phyloP scores from a whole-genome alignment of 306 rosid species.

The Arachis stenosperma region DNA sequence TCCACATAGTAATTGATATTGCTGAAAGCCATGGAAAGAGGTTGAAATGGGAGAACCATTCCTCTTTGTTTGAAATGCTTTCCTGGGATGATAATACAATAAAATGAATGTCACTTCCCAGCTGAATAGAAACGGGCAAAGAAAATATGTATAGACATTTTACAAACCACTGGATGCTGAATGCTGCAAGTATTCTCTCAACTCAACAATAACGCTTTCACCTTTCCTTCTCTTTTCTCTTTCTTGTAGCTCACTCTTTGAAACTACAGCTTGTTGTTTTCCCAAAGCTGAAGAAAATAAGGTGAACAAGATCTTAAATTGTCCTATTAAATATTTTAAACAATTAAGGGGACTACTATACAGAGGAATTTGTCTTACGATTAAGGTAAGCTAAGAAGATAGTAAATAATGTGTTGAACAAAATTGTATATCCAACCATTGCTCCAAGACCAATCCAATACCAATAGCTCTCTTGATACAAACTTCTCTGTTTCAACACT shows the following conservation, averaged over 20 bases:
- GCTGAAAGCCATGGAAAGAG: slow-evolving; percentile 90
- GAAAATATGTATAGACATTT: not conserved
- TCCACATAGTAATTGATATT: slow-evolving; percentile 91
- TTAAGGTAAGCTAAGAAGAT: slow-evolving; percentile 86
- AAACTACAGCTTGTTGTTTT: slow-evolving; percentile 85
- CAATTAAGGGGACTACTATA: slow-evolving; percentile 29
- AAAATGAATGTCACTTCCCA: slow-evolving; percentile 27
- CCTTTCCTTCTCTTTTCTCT: slow-evolving; percentile 88
- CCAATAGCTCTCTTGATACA: slow-evolving; percentile 88
- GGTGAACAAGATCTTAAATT: slow-evolving; percentile 17
- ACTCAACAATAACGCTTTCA: slow-evolving; percentile 72
- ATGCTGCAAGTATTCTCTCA: slow-evolving; percentile 87
- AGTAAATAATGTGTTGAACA: slow-evolving; percentile 83
- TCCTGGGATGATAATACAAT: slow-evolving; percentile 57
- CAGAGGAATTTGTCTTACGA: slow-evolving; percentile 67
- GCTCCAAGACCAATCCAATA: slow-evolving; percentile 99
- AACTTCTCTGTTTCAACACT: slow-evolving; percentile 65
- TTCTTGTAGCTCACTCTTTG: slow-evolving; percentile 84
- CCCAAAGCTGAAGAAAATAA: slow-evolving; percentile 68
- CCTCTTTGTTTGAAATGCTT: slow-evolving; percentile 84
- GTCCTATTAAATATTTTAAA: not conserved
- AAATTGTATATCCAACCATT: slow-evolving; percentile 86
- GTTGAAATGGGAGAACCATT: slow-evolving; percentile 99
- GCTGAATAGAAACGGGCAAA: slow-evolving; percentile 18
- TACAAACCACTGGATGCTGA: slow-evolving; percentile 81